Base-by-base conservation (phyloP, 2,329 filamentous ascomycete species). In the Penicillium sp. region DNA sequence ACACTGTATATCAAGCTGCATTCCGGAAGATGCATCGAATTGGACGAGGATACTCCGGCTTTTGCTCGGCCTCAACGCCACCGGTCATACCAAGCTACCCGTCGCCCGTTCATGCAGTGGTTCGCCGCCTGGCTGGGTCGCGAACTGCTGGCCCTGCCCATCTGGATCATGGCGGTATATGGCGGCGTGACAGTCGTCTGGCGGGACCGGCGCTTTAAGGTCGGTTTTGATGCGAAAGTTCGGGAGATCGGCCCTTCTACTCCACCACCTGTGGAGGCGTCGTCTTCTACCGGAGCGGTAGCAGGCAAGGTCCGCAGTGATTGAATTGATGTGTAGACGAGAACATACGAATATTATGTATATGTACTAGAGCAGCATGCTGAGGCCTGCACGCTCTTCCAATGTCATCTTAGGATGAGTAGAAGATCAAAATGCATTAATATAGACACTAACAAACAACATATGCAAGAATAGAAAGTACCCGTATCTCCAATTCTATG, bases 101-200 rank as follows among this genome's bases (percentile, higher is more conserved):
- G 74, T 50, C 79, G 89, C 37, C 76, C 80, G 0, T 88, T 94
- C 55, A 61, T 72, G 0, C 81, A 89, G 61, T 99, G 92, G 89
- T 69, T 94, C 4, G 71, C 82, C 6, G 89, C 92, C 0, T 99
- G 95, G 94, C 65, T 96, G 0, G 91, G 89, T 0, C 81, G 94
- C 32, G 94, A 99, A 74, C 62, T 84, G 0, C 79, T 97, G 9
- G 92, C 94, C 0, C 78, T 96, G 44, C 92, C 92, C 0, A 88
- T 99, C 57, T 99, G 94, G 94, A 78, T 85, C 0, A 92, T 88
- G 84, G 94, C 94, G 1, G 89, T 97, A 20, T 85, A 90, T 64
- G 88, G 93, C n/a, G 94, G 94, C 0, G 85, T 89, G 2, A 93
- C 87, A 0, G 90, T 99, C 0, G 84, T 84, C 50, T 99, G 94